Conservation (phyloP, 768 basidiomycete genomes). For the Termitomyces sp. region DNA sequence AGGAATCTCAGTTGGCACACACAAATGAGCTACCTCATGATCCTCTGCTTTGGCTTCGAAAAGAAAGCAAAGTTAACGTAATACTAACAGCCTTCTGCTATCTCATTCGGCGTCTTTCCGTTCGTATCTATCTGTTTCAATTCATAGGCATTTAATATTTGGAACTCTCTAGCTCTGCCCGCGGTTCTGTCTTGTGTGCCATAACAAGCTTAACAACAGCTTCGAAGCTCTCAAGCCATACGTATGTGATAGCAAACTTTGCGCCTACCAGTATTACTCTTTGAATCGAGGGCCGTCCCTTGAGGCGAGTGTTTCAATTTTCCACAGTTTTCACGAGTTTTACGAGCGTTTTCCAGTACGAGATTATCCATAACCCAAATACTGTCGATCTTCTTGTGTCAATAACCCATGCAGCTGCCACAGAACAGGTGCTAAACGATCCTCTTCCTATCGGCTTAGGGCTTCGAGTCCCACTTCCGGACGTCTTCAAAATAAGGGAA, state of each 20-base stretch:
- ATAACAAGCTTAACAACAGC: slow-evolving; percentile 47
- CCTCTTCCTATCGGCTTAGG: slow-evolving; percentile 60
- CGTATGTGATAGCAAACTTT: slow-evolving; percentile 63
- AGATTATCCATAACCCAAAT: slow-evolving; percentile 60
- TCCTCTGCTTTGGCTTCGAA: slow-evolving; percentile 36
- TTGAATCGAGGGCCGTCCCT: slow-evolving; percentile 64
- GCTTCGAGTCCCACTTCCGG: slow-evolving; percentile 46
- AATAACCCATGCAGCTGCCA: slow-evolving; percentile 54
- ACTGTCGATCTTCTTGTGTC: slow-evolving; percentile 70
- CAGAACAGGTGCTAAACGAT: slow-evolving; percentile 49
- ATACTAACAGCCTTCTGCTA: slow-evolving; percentile 63
- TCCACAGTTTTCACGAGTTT: neutral
- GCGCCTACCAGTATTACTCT: slow-evolving; percentile 66
- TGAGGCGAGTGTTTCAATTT: slow-evolving; percentile 39
- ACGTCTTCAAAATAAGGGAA: slow-evolving; percentile 5
- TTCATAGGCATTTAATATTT: neutral
- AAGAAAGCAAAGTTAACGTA: slow-evolving; percentile 46
- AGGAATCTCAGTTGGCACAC: slow-evolving; percentile 33
- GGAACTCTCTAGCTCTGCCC: slow-evolving; percentile 51
- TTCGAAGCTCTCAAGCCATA: slow-evolving; percentile 70
- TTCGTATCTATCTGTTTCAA: slow-evolving; percentile 21
- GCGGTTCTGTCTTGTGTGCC: slow-evolving; percentile 73
- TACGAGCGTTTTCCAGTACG: slow-evolving; percentile 41
- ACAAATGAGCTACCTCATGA: slow-evolving; percentile 53
- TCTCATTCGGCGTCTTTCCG: slow-evolving; percentile 59